Evolutionary conservation across 1,284 basidiomycete species (phyloP), one percentile per base, ranked within the genome.

Genomic region (Termitomyces sp.): DNA sequence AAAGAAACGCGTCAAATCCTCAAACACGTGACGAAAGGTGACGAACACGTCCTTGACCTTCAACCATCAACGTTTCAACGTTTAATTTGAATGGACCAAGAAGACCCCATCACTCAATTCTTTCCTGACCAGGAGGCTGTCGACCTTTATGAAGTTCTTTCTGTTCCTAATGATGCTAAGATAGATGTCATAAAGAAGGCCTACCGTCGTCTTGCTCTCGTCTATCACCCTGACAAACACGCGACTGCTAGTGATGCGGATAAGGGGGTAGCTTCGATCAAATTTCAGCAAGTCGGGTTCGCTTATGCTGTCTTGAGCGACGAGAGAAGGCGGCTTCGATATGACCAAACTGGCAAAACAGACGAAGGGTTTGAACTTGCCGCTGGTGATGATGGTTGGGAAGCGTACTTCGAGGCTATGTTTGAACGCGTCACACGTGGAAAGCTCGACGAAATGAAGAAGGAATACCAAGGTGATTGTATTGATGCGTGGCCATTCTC

Each of bases 201-300:
- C 0, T 97, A 97, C 72, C 82, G 92, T 41, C 85, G 83, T 57
- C 80, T 86, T 19, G 93, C 94, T 3, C 82, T 97, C 19, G 64
- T 79, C 49, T 82, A 84, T 66, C 94, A 97, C 64, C 94, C 94
- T 4, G 93, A 96, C 73, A 95, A 95, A 66, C 91, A 93, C 64
- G 72, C 81, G 33, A 71, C 73, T 11, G 80, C 87, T 52, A 72
- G 68, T 49, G 80, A 83, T n/a, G 73, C 72, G 33, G 76, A 79
- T 24, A 85, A 84, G 64, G 79, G 81, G 39, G 77, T 79, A 58
- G 83, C 86, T 59, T 81, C 79, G 10, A 73, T 71, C 56, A 84
- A 86, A 67, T 97, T 97, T 65, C 92, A 95, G 63, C 86, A 91
- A 64, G 79, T 97, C 58, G 91, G 93, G 0, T 96, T 94, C 63